Conservation (phyloP, 139 green algal species). For the Coccomyxa sp. region DNA sequence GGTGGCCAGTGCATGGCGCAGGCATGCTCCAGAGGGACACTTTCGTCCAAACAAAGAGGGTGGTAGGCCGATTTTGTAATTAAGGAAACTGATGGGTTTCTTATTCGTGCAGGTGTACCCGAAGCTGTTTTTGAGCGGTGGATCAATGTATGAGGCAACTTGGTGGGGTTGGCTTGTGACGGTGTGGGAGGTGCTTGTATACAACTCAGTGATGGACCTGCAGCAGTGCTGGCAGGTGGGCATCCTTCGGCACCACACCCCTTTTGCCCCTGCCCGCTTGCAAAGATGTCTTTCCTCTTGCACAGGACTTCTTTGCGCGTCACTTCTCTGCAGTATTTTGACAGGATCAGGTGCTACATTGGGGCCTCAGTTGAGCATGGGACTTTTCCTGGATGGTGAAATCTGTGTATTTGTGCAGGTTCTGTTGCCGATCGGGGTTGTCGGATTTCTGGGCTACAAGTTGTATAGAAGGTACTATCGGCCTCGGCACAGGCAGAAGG, state of each 20-base stretch:
- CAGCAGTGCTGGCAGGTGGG: conserved; percentile 17
- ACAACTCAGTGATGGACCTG: conserved; percentile 46
- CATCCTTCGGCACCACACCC: neutral
- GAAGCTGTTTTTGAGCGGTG: conserved; percentile 33
- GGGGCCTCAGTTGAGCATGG: neutral
- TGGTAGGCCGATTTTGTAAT: no score
- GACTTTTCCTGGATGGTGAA: neutral
- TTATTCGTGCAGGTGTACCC: conserved; percentile 41
- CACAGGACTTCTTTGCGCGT: neutral
- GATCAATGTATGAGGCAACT: conserved; percentile 51
- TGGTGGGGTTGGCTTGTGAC: conserved; percentile 48
- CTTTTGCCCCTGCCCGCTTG: neutral
- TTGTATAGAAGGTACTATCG: neutral
- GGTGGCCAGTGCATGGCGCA: no score
- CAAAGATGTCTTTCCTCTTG: neutral
- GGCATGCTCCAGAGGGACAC: no score
- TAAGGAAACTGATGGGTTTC: no score
- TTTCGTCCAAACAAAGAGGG: no score
- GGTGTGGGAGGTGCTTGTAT: conserved; percentile 51
- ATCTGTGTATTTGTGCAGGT: neutral
- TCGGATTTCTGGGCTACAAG: conserved; percentile 1
- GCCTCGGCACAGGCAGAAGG: conserved; percentile 1
- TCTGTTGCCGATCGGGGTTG: conserved; percentile 1
- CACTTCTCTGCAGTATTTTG: neutral
- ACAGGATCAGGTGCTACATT: neutral